Evolutionary conservation across 495 filamentous ascomycete genomes (phyloP).

Genomic region (Aspergillus bridgeri): DNA sequence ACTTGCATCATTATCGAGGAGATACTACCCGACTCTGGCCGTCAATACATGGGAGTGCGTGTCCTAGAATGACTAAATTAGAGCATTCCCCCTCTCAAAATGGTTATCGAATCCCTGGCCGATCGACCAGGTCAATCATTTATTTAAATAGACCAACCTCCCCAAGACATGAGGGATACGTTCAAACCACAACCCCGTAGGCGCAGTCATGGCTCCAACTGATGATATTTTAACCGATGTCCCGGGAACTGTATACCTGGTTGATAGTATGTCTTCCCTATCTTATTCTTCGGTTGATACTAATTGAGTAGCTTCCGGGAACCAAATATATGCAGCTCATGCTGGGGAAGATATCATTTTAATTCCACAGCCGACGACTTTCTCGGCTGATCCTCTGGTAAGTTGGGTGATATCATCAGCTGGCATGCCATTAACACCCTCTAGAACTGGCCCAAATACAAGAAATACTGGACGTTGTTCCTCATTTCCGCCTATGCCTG

Average conservation of each 20-base stretch:
- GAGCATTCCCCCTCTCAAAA: no score
- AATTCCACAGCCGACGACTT: conserved; percentile 27
- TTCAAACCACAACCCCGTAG: neutral
- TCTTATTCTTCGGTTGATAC: neutral
- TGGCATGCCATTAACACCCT: neutral
- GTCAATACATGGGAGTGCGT: no score
- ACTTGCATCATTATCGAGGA: no score
- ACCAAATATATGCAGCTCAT: conserved; percentile 18
- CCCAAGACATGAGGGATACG: neutral
- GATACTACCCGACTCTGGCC: no score
- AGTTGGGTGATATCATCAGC: neutral
- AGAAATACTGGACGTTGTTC: conserved; percentile 29
- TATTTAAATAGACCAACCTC: neutral
- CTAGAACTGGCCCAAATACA: conserved; percentile 27
- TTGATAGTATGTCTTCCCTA: conserved; percentile 18
- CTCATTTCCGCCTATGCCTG: conserved; percentile 28
- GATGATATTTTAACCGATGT: conserved; percentile 24
- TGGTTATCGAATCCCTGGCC: no score
- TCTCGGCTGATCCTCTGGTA: conserved; percentile 30
- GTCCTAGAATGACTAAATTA: no score
- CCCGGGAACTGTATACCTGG: conserved; percentile 32
- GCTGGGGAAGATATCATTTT: conserved; percentile 31
- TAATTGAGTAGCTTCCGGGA: conserved; percentile 15
- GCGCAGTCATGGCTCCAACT: conserved; percentile 19
- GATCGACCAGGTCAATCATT: no score